A percentile compares a stretch with the other conserved stretches of the same genome.
phyloP scores from a whole-genome alignment of 1,139 yeast species.

The Nadsonia starkeyi-henricii region DNA sequence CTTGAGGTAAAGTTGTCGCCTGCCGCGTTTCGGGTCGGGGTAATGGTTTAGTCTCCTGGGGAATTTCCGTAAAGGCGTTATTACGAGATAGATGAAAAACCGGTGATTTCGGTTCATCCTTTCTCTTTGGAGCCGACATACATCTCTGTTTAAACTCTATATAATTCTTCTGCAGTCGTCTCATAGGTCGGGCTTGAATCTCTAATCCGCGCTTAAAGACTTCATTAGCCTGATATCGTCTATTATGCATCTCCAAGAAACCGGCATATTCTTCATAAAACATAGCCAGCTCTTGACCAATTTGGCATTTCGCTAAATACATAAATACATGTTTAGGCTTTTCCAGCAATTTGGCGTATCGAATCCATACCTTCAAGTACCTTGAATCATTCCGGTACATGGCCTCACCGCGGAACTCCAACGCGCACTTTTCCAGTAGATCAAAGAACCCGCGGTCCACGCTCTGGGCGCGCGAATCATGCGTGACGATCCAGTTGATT shows the following conservation, averaged over 20 bases:
- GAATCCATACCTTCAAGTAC: slow-evolving; percentile 69
- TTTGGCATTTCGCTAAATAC: slow-evolving; percentile 58
- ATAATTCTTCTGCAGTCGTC: slow-evolving; percentile 38
- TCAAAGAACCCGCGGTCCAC: slow-evolving; percentile 54
- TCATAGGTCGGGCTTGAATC: slow-evolving; percentile 48
- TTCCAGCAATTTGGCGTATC: slow-evolving; percentile 55
- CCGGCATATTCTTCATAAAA: slow-evolving; percentile 76
- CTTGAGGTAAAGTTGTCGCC: no score
- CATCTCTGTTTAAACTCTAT: slow-evolving; percentile 33
- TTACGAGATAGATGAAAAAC: slow-evolving; percentile 11
- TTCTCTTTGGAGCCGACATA: slow-evolving; percentile 17
- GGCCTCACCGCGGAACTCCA: slow-evolving; percentile 47
- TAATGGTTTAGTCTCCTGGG: slow-evolving; percentile 29
- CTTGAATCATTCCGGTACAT: slow-evolving; percentile 73
- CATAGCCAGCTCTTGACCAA: slow-evolving; percentile 53
- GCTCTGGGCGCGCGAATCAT: slow-evolving; percentile 54
- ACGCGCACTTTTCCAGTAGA: slow-evolving; percentile 60
- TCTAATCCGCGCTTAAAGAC: slow-evolving; percentile 51
- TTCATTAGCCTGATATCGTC: slow-evolving; percentile 44
- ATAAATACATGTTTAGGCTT: slow-evolving; percentile 60
- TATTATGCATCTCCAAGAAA: slow-evolving; percentile 40
- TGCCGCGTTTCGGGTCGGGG: no score
- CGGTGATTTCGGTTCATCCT: slow-evolving; percentile 25
- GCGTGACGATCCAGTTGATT: slow-evolving; percentile 54
- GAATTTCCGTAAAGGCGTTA: neutral